A percentile compares a stretch with the other conserved stretches of the same genome.
These are phyloP conservation scores for Neoarthrinium moseri DNA, from an alignment of 2,329 filamentous ascomycete genomes.

Conservation along the genomic window DNA sequence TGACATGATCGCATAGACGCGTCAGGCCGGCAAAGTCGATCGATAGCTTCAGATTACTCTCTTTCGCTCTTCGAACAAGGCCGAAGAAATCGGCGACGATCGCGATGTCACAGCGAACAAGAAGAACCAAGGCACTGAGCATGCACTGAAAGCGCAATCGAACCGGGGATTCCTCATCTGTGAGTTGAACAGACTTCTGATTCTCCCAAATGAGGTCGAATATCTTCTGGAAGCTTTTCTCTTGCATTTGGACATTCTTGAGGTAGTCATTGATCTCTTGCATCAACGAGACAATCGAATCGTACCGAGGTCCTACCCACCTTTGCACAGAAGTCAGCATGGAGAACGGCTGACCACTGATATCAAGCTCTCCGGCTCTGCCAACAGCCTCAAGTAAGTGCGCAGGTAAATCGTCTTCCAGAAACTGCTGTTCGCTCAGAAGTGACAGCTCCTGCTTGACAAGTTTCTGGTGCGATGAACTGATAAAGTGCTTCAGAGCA, in stretches of 20 bases:
- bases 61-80: not conserved
- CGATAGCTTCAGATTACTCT: not conserved
- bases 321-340: conserved; percentile 14
- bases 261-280: conserved; percentile 16
- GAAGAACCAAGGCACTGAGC: not conserved
- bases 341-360: conserved; percentile 13
- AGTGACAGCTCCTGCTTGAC: not conserved
- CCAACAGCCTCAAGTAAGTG: conserved; percentile 49
- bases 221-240: conserved; percentile 33
- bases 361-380: conserved; percentile 35
- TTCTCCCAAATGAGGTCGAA: not conserved
- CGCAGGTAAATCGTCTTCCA: conserved; percentile 37
- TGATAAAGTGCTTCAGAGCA: conserved; percentile 3
- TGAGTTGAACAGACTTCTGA: not conserved
- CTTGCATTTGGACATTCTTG: conserved; percentile 35
- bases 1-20: conserved; percentile 36
- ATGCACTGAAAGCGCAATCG: conserved; percentile 26
- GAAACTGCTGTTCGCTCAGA: not conserved
- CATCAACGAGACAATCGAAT: conserved; percentile 19
- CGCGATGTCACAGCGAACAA: not conserved
- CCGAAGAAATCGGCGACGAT: not conserved
- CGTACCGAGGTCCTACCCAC: conserved; percentile 21
- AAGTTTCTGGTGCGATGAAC: not conserved
- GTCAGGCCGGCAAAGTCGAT: conserved; percentile 13
- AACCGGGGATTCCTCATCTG: conserved; percentile 33